phyloP scores from a whole-genome alignment of 345 rosid species.

The Combretum micranthum region DNA sequence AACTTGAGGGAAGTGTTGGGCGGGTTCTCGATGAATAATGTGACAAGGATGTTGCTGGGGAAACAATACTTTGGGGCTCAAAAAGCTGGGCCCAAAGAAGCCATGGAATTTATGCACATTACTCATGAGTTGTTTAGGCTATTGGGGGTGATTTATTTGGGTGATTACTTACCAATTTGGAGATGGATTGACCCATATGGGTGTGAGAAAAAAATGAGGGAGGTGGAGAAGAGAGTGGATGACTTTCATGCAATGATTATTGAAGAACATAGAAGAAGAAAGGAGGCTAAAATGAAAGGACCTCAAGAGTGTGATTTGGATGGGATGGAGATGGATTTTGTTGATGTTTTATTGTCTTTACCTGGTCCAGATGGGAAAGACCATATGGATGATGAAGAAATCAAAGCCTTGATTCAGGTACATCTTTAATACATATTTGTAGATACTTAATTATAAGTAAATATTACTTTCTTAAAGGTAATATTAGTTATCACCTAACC shows the following conservation, averaged over 20 bases:
- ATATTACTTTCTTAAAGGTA: no score
- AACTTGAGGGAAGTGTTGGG: conserved; percentile 73
- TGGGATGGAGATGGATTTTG: conserved; percentile 58
- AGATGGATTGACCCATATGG: conserved; percentile 83
- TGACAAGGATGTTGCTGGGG: conserved; percentile 79
- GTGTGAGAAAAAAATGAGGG: conserved; percentile 74
- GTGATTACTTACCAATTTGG: conserved; percentile 89
- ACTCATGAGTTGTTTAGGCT: conserved; percentile 70
- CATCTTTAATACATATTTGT: no score
- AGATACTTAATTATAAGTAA: no score
- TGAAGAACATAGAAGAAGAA: conserved; percentile 51
- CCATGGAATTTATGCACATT: conserved; percentile 79
- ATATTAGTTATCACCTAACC: no score
- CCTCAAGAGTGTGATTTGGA: conserved; percentile 2
- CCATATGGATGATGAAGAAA: conserved; percentile 68
- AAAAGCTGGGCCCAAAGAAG: conserved; percentile 38
- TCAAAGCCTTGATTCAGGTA: conserved; percentile 89
- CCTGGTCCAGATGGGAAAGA: conserved; percentile 67
- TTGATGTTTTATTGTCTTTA: conserved; percentile 69
- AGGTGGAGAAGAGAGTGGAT: conserved; percentile 87
- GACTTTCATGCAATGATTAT: conserved; percentile 67
- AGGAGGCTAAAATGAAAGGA: conserved; percentile 7
- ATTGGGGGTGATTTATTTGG: conserved; percentile 72
- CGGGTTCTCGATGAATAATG: conserved; percentile 87
- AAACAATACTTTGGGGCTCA: conserved; percentile 66